These are phyloP conservation scores for Fusarium pseudograminearum DNA, from an alignment of 2,329 filamentous ascomycete genomes.

Conservation along the genomic window DNA sequence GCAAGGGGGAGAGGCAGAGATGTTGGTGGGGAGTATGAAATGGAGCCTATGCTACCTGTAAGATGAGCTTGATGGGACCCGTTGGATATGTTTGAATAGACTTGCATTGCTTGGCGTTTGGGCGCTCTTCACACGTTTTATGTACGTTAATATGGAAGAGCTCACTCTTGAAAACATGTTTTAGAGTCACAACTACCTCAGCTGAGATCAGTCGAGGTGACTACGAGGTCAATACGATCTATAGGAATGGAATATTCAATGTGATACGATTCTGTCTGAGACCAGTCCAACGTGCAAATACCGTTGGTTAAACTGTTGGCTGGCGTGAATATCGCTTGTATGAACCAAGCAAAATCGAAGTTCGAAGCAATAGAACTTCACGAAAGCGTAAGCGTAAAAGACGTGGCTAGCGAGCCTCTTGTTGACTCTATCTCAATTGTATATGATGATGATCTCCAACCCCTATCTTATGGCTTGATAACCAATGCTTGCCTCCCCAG, in stretches of 20 bases:
- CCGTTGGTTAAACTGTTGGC: background rate
- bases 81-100: slow-evolving; percentile 44
- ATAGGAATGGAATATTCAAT: background rate
- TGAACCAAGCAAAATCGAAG: background rate
- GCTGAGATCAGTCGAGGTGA: background rate
- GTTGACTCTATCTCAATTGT: slow-evolving; percentile 21
- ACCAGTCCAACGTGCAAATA: background rate
- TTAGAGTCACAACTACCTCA: background rate
- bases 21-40: slow-evolving; percentile 73
- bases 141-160: slow-evolving; percentile 12
- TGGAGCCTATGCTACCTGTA: slow-evolving; percentile 60
- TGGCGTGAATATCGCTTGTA: background rate
- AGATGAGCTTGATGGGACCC: slow-evolving; percentile 35
- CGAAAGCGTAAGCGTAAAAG: background rate
- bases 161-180: background rate
- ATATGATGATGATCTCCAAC: slow-evolving; percentile 3
- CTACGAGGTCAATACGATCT: background rate
- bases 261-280: background rate
- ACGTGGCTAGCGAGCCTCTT: slow-evolving; percentile 4
- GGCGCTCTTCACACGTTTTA: slow-evolving; percentile 33
- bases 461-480: background rate
- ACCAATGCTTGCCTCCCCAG: slow-evolving; percentile 18
- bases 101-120: slow-evolving; percentile 54
- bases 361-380: background rate
- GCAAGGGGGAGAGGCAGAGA: slow-evolving; percentile 66